phyloP scores from a whole-genome alignment of 305 asterid species.

The Petunia hybrid region DNA sequence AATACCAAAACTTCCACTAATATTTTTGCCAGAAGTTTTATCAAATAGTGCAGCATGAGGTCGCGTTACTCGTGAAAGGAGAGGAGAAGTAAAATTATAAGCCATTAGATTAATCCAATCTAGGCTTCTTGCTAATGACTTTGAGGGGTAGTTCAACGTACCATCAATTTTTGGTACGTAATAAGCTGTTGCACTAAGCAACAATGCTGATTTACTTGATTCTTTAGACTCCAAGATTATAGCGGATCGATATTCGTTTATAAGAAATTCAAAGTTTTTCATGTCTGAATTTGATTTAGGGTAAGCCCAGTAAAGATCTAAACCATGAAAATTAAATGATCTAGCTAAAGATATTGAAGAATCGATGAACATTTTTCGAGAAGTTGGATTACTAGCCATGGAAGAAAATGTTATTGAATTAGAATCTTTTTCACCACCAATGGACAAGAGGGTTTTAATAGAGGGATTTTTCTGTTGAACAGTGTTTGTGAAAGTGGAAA shows the following conservation, averaged over 20 bases:
- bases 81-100: constrained; percentile 21
- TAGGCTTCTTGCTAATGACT: constrained; percentile 27
- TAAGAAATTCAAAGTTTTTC: constrained; percentile 4
- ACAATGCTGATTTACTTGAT: neutral
- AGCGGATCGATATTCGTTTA: constrained; percentile 21
- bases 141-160: neutral
- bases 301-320: constrained; percentile 34
- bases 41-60: constrained; percentile 22
- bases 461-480: constrained; percentile 23
- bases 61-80: neutral
- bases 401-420: neutral
- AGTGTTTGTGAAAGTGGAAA: constrained; percentile 11
- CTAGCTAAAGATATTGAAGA: constrained; percentile 28
- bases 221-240: neutral
- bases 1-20: constrained; percentile 30
- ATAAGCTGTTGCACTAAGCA: constrained; percentile 9
- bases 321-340: constrained; percentile 22
- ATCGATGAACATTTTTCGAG: constrained; percentile 19
- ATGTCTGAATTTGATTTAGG: constrained; percentile 15
- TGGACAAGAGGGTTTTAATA: constrained; percentile 30
- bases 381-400: constrained; percentile 8
- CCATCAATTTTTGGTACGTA: constrained; percentile 9
- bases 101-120: constrained; percentile 39
- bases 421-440: constrained; percentile 25
- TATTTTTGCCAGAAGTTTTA: neutral